Base-by-base conservation (phyloP, 768 basidiomycete genomes). In the Exidia glandulosa region DNA sequence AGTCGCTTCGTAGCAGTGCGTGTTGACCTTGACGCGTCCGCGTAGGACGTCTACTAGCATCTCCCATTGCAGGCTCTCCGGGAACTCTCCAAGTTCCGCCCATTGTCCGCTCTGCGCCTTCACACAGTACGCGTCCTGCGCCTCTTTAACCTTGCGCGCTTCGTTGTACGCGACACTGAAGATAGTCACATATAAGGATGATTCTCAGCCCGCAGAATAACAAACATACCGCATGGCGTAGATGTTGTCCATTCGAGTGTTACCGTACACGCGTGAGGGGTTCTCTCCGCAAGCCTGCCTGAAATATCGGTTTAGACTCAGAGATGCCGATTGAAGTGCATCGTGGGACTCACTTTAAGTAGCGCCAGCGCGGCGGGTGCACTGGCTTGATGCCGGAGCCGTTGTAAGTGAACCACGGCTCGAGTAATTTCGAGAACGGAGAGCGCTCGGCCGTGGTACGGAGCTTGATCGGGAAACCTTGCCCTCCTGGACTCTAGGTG, bases 1-100 rank as follows among this genome's bases (percentile, higher is more conserved):
- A n/a, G n/a, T n/a, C n/a, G n/a, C n/a, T n/a, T n/a, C n/a, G n/a
- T n/a, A n/a, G n/a, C n/a, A n/a, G n/a, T n/a, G n/a, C n/a, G n/a
- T n/a, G n/a, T n/a, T n/a, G n/a, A n/a, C n/a, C 81, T 90, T 94
- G 68, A 94, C 91, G 59, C 83, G 85, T 7, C 93, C 93, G 45
- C 93, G 79, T 55, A 94, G 76, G 33, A 92, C 89, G 62, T 92
- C 90, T 3, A 90, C 84, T 32, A 94, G 73, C 60, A 82, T 80
- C 65, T 92, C 88, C 84, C 84, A 89, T 66, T 88, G 81, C 16
- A 90, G 74, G 61, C 80, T 79, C 50, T 89, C 85, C 1, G 94
- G 94, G 72, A 89, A 93, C 31, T 59, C 67, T 60, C 59, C 68
- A 36, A 79, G 66, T 13, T 74, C 72, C 37, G 55, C 52, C 65